Percentiles rank a stretch among this genome's conserved stretches.
phyloP scores from a whole-genome alignment of 768 basidiomycete species.

The Amanita pallidorosea region DNA sequence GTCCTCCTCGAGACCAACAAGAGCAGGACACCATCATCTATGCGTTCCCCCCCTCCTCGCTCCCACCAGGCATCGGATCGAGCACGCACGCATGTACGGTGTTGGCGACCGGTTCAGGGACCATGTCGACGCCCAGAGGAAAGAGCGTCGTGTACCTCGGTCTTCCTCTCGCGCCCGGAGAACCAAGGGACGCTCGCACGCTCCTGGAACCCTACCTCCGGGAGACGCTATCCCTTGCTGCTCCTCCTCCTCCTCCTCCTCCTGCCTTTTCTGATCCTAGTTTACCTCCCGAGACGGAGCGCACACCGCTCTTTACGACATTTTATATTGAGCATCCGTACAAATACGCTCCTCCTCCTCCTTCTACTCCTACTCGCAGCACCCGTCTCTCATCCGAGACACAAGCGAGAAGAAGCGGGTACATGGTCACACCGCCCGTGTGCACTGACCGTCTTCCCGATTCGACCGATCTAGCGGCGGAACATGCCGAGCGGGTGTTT shows the following conservation, averaged over 20 bases:
- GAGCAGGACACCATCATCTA: conserved; percentile 54
- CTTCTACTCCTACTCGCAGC: conserved; percentile 10
- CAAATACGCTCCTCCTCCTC: conserved; percentile 18
- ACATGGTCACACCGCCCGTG: conserved; percentile 15
- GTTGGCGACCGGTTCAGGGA: conserved; percentile 61
- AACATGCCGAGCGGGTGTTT: conserved; percentile 47
- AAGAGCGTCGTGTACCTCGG: conserved; percentile 61
- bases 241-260: too few species aligned
- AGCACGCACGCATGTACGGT: conserved; percentile 43
- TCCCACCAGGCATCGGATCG: conserved; percentile 31
- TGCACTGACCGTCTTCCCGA: conserved; percentile 32
- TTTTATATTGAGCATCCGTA: conserved; percentile 38
- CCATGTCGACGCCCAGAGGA: conserved; percentile 61
- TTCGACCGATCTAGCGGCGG: conserved; percentile 43
- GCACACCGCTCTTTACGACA: conserved; percentile 37
- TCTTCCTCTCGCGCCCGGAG: conserved; percentile 29
- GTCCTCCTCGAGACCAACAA: conserved; percentile 9
- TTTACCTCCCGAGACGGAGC: conserved; percentile 7
- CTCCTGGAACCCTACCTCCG: conserved; percentile 50
- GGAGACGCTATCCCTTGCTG: conserved; percentile 25
- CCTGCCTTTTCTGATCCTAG: too few species aligned
- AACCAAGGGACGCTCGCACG: conserved; percentile 21
- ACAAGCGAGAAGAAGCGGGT: neutral
- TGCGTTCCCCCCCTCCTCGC: conserved; percentile 62
- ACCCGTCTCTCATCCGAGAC: conserved; percentile 9